Base-by-base conservation (phyloP, 2,329 filamentous ascomycete species). In the Diaporthe amygdali region DNA sequence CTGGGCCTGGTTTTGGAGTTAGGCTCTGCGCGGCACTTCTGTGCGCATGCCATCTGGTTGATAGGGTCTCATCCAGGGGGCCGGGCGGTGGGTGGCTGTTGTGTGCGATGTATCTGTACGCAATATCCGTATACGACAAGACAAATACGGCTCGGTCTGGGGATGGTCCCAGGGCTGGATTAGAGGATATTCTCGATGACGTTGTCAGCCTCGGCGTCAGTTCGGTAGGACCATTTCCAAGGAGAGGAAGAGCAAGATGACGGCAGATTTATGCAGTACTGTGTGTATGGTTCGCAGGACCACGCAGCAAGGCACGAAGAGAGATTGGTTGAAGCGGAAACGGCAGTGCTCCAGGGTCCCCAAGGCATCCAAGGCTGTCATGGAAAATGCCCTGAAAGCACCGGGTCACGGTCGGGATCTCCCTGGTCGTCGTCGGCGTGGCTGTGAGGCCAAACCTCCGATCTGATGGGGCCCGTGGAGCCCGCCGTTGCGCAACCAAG, bases 371-470 rank as follows among this genome's bases (percentile, higher is more conserved):
- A 39, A 39, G 37, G 37, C 37, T 39, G 37, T 17, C 41, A 47
- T 27, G 56, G 41, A 34, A 27, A 27, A 34, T 34, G 56, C 25
- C 41, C 56, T 63, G n/a, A n/a, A n/a, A n/a, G n/a, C 39, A 20
- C 7, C 2, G 44, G 49, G 59, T n/a, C n/a, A n/a, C n/a, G n/a
- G n/a, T 64, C 44, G 59, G 59, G 59, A 64, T 64, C 59, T 49
- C 59, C 59, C 59, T 63, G 37, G 59, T 63, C 59, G 27, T 47
- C 14, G 44, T 64, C 59, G 59, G 44, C 30, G 59, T 64, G 59
- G 59, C 59, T 64, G 59, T 64, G 59, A 64, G 30, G 7, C 30
- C 44, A 64, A 63, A 64, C 59, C 47, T 25, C 59, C 59, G 59
- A 64, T 49, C 44, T 46, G 41, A 47, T 64, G 59, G 59, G 59